A percentile compares a stretch with the other conserved stretches of the same genome.
These are phyloP conservation scores for Lachnellula hyalina DNA, from an alignment of 2,329 filamentous ascomycete species.

Conservation along the genomic window DNA sequence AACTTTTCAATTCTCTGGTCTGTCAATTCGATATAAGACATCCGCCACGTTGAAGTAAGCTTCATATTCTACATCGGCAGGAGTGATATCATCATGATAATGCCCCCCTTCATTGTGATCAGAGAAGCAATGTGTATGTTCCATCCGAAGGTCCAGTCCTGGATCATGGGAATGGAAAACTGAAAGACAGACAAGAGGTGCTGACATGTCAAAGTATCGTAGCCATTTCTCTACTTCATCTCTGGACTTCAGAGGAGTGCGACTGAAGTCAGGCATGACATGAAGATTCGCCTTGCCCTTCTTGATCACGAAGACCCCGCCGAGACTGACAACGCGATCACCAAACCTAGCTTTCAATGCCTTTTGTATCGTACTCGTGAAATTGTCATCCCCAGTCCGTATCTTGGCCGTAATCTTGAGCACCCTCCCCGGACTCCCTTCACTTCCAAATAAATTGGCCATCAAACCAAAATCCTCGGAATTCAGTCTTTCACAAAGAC, in stretches of 20 bases:
- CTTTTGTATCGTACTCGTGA: conserved; percentile 32
- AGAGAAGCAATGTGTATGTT: conserved; percentile 44
- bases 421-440: conserved; percentile 32
- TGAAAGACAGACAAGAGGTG: conserved; percentile 36
- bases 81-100: conserved; percentile 38
- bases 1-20: neutral
- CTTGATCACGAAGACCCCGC: conserved; percentile 38
- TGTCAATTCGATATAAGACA: conserved; percentile 36
- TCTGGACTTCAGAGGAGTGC: conserved; percentile 27
- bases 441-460: conserved; percentile 38
- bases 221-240: conserved; percentile 36
- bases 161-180: conserved; percentile 40
- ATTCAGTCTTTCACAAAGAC: conserved; percentile 24
- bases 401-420: conserved; percentile 34
- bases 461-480: conserved; percentile 36
- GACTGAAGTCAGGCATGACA: conserved; percentile 41
- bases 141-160: conserved; percentile 36
- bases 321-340: conserved; percentile 34
- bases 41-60: conserved; percentile 42
- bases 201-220: conserved; percentile 34
- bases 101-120: conserved; percentile 36
- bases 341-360: conserved; percentile 32
- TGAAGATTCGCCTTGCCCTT: conserved; percentile 35
- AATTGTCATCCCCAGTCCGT: conserved; percentile 30
- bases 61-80: conserved; percentile 39